phyloP scores from a whole-genome alignment of 768 basidiomycete genomes.

The Phanerochaete carnosa region DNA sequence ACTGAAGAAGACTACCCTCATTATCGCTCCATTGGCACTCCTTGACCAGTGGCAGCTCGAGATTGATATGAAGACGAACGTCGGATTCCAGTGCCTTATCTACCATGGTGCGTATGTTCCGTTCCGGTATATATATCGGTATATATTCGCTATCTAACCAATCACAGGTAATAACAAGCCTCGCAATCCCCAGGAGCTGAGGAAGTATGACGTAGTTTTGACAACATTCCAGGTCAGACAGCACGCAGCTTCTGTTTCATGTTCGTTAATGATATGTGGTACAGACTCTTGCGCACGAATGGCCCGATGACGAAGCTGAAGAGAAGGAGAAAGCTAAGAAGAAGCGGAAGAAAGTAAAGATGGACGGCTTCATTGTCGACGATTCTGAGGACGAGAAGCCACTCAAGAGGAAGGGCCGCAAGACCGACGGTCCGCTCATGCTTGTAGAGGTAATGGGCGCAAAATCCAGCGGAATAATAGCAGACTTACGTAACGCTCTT shows the following conservation, averaged over 20 bases:
- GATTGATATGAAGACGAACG: constrained; percentile 54
- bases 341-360: constrained; percentile 17
- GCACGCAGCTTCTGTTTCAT: constrained; percentile 6
- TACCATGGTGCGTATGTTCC: constrained; percentile 49
- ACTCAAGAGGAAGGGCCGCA: constrained; percentile 36
- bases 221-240: constrained; percentile 42
- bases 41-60: constrained; percentile 66
- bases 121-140: background rate
- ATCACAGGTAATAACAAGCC: constrained; percentile 39
- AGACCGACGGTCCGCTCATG: constrained; percentile 43
- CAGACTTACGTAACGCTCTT: background rate
- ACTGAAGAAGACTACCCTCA: constrained; percentile 57
- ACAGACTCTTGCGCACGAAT: constrained; percentile 56
- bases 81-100: constrained; percentile 46
- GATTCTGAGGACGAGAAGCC: constrained; percentile 17
- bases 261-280: background rate
- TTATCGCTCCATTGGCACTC: constrained; percentile 64
- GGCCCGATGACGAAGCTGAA: constrained; percentile 46
- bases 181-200: constrained; percentile 44
- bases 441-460: constrained; percentile 39
- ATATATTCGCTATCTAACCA: background rate
- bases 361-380: constrained; percentile 24
- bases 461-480: background rate
- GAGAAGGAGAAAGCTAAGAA: constrained; percentile 36
- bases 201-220: constrained; percentile 19